Conservation (phyloP, 495 filamentous ascomycete species). For the Trichoderma virens region DNA sequence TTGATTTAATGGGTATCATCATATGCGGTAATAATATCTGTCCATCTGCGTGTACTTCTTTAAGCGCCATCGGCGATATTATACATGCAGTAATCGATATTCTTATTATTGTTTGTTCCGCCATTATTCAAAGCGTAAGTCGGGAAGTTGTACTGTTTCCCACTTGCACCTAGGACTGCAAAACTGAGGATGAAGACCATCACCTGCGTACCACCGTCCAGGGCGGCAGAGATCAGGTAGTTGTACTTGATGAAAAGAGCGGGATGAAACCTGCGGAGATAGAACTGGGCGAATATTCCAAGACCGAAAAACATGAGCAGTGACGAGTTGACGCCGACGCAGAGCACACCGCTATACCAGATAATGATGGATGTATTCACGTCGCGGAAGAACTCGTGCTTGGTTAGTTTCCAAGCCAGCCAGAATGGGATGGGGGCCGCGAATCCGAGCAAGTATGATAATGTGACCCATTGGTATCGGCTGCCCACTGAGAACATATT, state of each 20-base stretch:
- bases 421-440: conserved; percentile 29
- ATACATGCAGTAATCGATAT: conserved; percentile 23
- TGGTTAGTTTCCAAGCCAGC: conserved; percentile 18
- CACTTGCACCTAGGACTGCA: conserved; percentile 44
- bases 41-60: too few species aligned
- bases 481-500: conserved; percentile 23
- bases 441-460: conserved; percentile 32
- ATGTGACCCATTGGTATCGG: conserved; percentile 35
- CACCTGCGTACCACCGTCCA: conserved; percentile 45
- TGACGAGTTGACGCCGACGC: conserved; percentile 36
- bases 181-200: conserved; percentile 50
- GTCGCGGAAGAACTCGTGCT: conserved; percentile 17
- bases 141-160: conserved; percentile 24
- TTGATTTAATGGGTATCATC: too few species aligned
- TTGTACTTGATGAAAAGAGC: conserved; percentile 48
- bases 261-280: conserved; percentile 38
- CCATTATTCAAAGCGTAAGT: conserved; percentile 38
- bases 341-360: conserved; percentile 35
- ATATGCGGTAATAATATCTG: too few species aligned
- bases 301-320: conserved; percentile 23
- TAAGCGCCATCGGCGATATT: conserved; percentile 9
- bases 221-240: conserved; percentile 43
- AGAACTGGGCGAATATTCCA: conserved; percentile 44
- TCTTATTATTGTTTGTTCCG: conserved; percentile 13
- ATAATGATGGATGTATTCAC: conserved; percentile 35